A percentile compares a stretch with the other conserved stretches of the same genome.
phyloP scores from a whole-genome alignment of 2,329 filamentous ascomycete species.

The Ophiosphaerella herpotricha region DNA sequence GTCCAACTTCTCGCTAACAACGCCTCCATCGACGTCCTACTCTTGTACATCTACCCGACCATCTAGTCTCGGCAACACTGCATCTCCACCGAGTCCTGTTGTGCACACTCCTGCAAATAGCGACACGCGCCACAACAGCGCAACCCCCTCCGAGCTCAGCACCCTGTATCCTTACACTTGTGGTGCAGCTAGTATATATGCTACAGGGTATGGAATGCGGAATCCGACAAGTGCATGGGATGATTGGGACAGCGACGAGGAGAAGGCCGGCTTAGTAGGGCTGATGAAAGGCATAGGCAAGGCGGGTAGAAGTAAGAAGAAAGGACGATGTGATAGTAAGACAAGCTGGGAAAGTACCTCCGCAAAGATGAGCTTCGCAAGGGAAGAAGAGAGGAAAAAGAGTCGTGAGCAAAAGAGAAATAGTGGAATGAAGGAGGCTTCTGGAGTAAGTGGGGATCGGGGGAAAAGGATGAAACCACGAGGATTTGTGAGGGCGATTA shows the following conservation, averaged over 20 bases:
- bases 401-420: slow-evolving; percentile 3
- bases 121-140: slow-evolving; percentile 31
- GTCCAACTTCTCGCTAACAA: slow-evolving; percentile 24
- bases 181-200: slow-evolving; percentile 18
- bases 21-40: slow-evolving; percentile 28
- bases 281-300: slow-evolving; percentile 25
- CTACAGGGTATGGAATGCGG: slow-evolving; percentile 23
- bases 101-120: slow-evolving; percentile 14
- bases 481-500: slow-evolving; percentile 39
- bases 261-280: slow-evolving; percentile 33
- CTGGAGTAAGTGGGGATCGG: background rate
- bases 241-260: slow-evolving; percentile 41
- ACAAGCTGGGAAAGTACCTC: background rate
- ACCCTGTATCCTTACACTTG: slow-evolving; percentile 27
- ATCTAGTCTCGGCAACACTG: slow-evolving; percentile 32
- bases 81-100: slow-evolving; percentile 13
- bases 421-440: slow-evolving; percentile 7
- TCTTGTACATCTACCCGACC: slow-evolving; percentile 24
- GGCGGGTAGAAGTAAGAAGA: slow-evolving; percentile 6
- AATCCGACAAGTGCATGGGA: slow-evolving; percentile 44
- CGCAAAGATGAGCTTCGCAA: background rate
- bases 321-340: slow-evolving; percentile 8
- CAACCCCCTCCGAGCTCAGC: slow-evolving; percentile 35
- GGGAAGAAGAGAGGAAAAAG: slow-evolving; percentile 8
- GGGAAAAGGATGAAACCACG: slow-evolving; percentile 26